Conservation (phyloP, 2,329 filamentous ascomycete genomes). For the Bipolaris zeicola region DNA sequence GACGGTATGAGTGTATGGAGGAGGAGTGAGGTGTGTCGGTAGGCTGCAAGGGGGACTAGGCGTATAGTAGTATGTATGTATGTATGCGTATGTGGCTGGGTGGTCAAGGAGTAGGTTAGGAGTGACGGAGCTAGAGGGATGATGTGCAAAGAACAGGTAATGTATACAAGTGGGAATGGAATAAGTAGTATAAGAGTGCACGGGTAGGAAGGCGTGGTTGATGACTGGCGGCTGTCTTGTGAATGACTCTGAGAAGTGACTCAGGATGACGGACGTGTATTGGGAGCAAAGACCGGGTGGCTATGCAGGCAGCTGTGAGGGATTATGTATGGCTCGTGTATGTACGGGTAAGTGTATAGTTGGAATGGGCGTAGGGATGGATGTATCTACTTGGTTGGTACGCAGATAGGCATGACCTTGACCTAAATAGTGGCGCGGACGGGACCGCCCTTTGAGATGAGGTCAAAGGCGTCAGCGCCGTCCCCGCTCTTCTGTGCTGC, state of each 20-base stretch:
- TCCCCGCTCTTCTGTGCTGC: slow-evolving; percentile 30
- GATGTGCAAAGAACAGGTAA: slow-evolving; percentile 24
- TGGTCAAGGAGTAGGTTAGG: slow-evolving; percentile 16
- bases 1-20: not conserved
- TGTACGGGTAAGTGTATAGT: slow-evolving; percentile 7
- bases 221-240: slow-evolving; percentile 39
- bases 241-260: slow-evolving; percentile 45
- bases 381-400: too few species aligned
- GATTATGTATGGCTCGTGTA: slow-evolving; percentile 20
- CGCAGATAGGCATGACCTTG: too few species aligned
- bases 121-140: slow-evolving; percentile 12
- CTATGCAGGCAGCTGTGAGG: slow-evolving; percentile 33
- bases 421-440: slow-evolving; percentile 6
- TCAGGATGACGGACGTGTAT: slow-evolving; percentile 33
- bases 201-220: slow-evolving; percentile 36
- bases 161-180: slow-evolving; percentile 11
- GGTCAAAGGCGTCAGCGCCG: slow-evolving; percentile 32
- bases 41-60: not conserved
- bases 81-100: slow-evolving; percentile 23
- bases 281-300: slow-evolving; percentile 30
- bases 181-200: slow-evolving; percentile 22
- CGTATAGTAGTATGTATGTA: slow-evolving; percentile 2
- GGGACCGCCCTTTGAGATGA: slow-evolving; percentile 31
- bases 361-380: not conserved
- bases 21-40: not conserved